A percentile compares a stretch with the other conserved stretches of the same genome.
These are phyloP conservation scores for Didymella lethalis DNA, from an alignment of 2,329 filamentous ascomycete genomes.

Conservation along the genomic window DNA sequence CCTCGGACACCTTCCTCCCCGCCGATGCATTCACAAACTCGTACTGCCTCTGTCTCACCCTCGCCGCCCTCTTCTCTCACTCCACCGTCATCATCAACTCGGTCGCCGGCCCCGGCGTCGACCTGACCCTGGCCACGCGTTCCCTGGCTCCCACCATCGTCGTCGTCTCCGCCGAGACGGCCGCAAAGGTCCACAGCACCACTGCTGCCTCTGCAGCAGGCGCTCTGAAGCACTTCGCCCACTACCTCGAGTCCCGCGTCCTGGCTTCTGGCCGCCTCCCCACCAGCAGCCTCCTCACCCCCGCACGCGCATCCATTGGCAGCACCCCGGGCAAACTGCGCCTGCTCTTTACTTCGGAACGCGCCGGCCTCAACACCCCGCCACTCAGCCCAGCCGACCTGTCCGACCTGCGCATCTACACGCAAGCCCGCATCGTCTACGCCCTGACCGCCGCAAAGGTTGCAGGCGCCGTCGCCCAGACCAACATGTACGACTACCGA, in stretches of 20 bases:
- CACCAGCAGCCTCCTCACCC: conserved; percentile 67
- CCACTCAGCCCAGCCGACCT: conserved; percentile 73
- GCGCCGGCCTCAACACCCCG: conserved; percentile 67
- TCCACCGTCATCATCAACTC: conserved; percentile 88
- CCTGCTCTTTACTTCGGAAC: conserved; percentile 80
- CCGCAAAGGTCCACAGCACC: conserved; percentile 71
- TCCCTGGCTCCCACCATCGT: conserved; percentile 83
- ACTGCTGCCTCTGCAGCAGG: conserved; percentile 67
- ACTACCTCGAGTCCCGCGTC: conserved; percentile 74
- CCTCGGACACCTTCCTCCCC: conserved; percentile 82
- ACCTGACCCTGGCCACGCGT: conserved; percentile 76
- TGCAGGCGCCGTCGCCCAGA: conserved; percentile 90
- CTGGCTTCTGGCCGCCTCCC: conserved; percentile 80
- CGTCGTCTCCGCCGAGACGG: conserved; percentile 76
- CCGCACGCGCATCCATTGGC: conserved; percentile 66
- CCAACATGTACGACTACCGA: conserved; percentile 86
- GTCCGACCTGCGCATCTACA: conserved; percentile 82
- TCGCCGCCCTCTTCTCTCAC: conserved; percentile 85
- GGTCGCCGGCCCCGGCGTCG: conserved; percentile 75
- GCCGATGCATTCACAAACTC: conserved; percentile 81
- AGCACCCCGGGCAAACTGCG: conserved; percentile 76
- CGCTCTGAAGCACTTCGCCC: conserved; percentile 70
- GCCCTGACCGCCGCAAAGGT: conserved; percentile 82
- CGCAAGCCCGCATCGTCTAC: conserved; percentile 81
- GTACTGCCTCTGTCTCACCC: conserved; percentile 79